These are phyloP conservation scores for Saturnispora gosingensis DNA, from an alignment of 805 yeast species.

Conservation along the genomic window DNA sequence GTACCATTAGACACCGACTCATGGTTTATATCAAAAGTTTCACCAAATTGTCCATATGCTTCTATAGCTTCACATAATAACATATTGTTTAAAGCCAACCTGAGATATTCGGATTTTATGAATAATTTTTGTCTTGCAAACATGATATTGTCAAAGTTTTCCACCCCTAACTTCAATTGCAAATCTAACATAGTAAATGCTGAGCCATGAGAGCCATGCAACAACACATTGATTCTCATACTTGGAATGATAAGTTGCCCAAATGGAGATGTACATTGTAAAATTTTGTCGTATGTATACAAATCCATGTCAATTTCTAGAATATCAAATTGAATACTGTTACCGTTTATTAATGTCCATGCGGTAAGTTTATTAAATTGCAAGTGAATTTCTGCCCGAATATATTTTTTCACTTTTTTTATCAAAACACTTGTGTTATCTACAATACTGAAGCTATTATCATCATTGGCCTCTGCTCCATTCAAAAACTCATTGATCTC, in stretches of 20 bases:
- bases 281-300: slow-evolving; percentile 13
- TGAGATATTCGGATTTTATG: slow-evolving; percentile 47
- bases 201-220: slow-evolving; percentile 30
- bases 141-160: slow-evolving; percentile 28
- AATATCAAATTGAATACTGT: slow-evolving; percentile 14
- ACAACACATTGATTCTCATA: slow-evolving; percentile 28
- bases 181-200: slow-evolving; percentile 38
- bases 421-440: slow-evolving; percentile 4
- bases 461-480: not conserved
- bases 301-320: slow-evolving; percentile 6
- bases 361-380: not conserved
- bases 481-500: not conserved
- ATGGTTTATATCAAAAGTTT: not conserved
- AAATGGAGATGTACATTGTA: slow-evolving; percentile 18
- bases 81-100: slow-evolving; percentile 49
- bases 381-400: not conserved
- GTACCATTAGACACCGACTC: not conserved
- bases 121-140: slow-evolving; percentile 38
- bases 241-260: slow-evolving; percentile 37
- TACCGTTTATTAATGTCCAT: slow-evolving; percentile 9
- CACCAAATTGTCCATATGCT: slow-evolving; percentile 10
- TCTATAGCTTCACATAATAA: slow-evolving; percentile 21
- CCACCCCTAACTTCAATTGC: slow-evolving; percentile 34
- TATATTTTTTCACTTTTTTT: not conserved
- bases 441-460: not conserved